A percentile compares a stretch with the other conserved stretches of the same genome.
Evolutionary conservation across 1,139 yeast species (phyloP).

Genomic region (Yamadazyma kanchanaburiensis): DNA sequence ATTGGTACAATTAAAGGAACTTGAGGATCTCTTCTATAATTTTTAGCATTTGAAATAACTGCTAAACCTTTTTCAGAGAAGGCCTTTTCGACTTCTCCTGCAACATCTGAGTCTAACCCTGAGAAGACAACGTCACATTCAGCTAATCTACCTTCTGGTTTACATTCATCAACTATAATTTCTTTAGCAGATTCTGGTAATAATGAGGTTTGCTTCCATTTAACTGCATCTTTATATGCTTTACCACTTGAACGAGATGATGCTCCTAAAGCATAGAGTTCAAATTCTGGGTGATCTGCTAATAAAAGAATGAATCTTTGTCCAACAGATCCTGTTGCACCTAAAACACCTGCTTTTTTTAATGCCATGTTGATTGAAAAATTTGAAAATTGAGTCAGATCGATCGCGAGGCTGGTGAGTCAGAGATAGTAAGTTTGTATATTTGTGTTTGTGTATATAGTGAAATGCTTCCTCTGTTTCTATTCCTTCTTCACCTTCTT

Average conservation of each 20-base stretch:
- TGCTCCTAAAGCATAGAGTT: slow-evolving; percentile 84
- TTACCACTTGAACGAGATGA: slow-evolving; percentile 93
- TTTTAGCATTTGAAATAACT: slow-evolving; percentile 91
- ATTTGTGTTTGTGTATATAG: no score
- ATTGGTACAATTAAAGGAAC: slow-evolving; percentile 96
- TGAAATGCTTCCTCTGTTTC: no score
- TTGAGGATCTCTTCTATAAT: slow-evolving; percentile 81
- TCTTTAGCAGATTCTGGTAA: slow-evolving; percentile 67
- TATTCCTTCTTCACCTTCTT: no score
- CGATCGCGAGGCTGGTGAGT: neutral
- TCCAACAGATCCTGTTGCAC: slow-evolving; percentile 98
- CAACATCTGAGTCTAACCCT: slow-evolving; percentile 90
- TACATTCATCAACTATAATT: slow-evolving; percentile 74
- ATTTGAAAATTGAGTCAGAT: slow-evolving; percentile 1
- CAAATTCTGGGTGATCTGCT: slow-evolving; percentile 86
- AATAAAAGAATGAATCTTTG: slow-evolving; percentile 88
- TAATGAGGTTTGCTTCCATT: slow-evolving; percentile 90
- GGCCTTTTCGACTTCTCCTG: slow-evolving; percentile 87
- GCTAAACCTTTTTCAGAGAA: slow-evolving; percentile 80
- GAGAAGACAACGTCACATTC: slow-evolving; percentile 94
- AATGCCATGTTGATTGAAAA: slow-evolving; percentile 4
- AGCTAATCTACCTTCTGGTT: slow-evolving; percentile 62
- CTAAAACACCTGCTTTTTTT: slow-evolving; percentile 81
- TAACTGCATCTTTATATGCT: slow-evolving; percentile 76
- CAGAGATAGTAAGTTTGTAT: no score